Conservation (phyloP, 192 early-diverging fungal species). For the Rhizophagus clarus region DNA sequence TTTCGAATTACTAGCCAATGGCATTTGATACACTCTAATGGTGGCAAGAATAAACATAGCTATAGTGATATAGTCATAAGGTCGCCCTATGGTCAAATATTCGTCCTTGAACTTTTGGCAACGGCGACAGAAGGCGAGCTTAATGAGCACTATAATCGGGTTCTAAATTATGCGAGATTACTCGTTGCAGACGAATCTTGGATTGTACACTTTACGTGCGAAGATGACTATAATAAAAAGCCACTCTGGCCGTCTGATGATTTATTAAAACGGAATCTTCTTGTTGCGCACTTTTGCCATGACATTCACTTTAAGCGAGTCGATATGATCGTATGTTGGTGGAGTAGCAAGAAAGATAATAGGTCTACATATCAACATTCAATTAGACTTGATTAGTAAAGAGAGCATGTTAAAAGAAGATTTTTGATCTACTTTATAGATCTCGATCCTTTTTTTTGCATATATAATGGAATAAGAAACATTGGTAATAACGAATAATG, state of each 20-base stretch:
- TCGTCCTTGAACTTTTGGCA: slow-evolving; percentile 24
- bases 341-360: too few species aligned
- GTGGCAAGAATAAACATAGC: neutral
- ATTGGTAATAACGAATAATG: too few species aligned
- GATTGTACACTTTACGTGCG: slow-evolving; percentile 25
- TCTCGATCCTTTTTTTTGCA: too few species aligned
- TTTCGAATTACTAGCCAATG: slow-evolving; percentile 35
- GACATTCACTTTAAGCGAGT: neutral
- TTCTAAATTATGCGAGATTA: neutral
- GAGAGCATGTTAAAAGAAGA: too few species aligned
- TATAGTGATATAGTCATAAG: slow-evolving; percentile 27
- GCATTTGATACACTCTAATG: slow-evolving; percentile 20
- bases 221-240: neutral
- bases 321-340: neutral
- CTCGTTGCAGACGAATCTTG: slow-evolving; percentile 21
- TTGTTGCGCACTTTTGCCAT: slow-evolving; percentile 18
- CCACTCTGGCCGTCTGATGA: neutral
- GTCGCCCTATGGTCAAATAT: neutral
- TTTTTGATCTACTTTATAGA: too few species aligned
- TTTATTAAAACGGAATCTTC: neutral
- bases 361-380: too few species aligned
- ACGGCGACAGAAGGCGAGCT: neutral
- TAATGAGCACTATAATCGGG: slow-evolving; percentile 8
- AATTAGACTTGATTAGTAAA: neutral
- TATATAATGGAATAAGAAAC: too few species aligned